Conservation (phyloP, 768 basidiomycete genomes). For the Lactifluus pinguis region DNA sequence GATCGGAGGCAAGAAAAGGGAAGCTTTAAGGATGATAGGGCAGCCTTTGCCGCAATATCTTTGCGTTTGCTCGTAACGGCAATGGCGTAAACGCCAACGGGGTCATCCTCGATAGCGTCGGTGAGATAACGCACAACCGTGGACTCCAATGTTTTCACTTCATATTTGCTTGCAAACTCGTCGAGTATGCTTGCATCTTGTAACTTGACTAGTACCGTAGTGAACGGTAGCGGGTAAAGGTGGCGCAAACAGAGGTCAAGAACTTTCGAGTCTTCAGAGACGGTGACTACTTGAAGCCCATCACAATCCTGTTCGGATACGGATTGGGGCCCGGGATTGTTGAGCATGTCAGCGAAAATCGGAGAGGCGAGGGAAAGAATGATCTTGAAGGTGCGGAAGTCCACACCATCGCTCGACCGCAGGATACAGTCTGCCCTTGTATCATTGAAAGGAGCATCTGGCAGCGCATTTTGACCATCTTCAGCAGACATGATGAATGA, state of each 20-base stretch:
- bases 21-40: not conserved
- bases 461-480: not conserved
- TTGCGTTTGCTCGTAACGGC: not conserved
- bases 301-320: not conserved
- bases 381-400: conserved; percentile 11
- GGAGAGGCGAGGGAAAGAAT: conserved; percentile 11
- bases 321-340: not conserved
- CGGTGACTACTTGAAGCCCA: not conserved
- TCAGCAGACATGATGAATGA: too few species aligned
- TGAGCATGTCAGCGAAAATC: conserved; percentile 11
- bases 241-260: conserved; percentile 9
- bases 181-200: not conserved
- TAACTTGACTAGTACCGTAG: not conserved
- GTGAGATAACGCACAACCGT: not conserved
- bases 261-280: conserved; percentile 3
- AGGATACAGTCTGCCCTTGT: not conserved
- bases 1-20: not conserved
- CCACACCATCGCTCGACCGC: conserved; percentile 2
- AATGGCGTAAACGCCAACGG: conserved; percentile 10
- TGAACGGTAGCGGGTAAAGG: not conserved
- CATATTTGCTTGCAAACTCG: conserved; percentile 14
- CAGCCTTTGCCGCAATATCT: not conserved
- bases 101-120: not conserved
- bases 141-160: not conserved
- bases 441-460: conserved; percentile 7